Evolutionary conservation across 768 basidiomycete genomes (phyloP), one percentile per base, ranked within the genome.

Genomic region (Macrolepiota dolichaula): DNA sequence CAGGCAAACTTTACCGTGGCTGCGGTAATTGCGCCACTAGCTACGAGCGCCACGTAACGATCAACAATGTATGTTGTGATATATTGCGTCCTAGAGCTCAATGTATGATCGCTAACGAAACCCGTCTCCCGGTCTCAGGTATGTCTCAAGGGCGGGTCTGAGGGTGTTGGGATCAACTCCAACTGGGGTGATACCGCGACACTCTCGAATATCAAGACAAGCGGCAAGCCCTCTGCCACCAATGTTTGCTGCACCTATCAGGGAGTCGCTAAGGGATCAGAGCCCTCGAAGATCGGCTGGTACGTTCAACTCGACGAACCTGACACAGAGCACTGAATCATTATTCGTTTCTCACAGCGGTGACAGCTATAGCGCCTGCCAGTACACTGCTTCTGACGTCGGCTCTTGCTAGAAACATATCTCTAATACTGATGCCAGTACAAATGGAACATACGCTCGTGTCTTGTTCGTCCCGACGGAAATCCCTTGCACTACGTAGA

Each of bases 161-260:
- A 65, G 35, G 69, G 62, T 54, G 67, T 70, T 5, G 70, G 70
- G 22, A 71, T 71, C 61, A 71, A 71, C 63, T 55, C 67, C 22
- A 71, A 71, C 67, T 71, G 59, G 51, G 70, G 70, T 19, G 70
- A 70, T 59, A 70, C 69, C n/a, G 69, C 68, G n/a, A 65, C 63
- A 10, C 59, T 71, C 6, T 63, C 66, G 24, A 65, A 64, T 40
- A 52, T 71, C 59, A 70, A 64, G 51, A 71, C 69, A 40, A 67
- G 57, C 38, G 68, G 70, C 51, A 68, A 71, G 57, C 70, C 70
- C 42, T 69, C 66, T 12, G 56, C 13, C 25, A 38, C 66, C 1
- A 70, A 69, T 36, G 69, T 70, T 25, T 71, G 70, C 62, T 71
- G 70, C 60, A 68, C 70, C 4, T 71, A 71, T 59, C 56, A 29